Conservation (phyloP, 805 yeast genomes). For the Nematodospora valgi region DNA sequence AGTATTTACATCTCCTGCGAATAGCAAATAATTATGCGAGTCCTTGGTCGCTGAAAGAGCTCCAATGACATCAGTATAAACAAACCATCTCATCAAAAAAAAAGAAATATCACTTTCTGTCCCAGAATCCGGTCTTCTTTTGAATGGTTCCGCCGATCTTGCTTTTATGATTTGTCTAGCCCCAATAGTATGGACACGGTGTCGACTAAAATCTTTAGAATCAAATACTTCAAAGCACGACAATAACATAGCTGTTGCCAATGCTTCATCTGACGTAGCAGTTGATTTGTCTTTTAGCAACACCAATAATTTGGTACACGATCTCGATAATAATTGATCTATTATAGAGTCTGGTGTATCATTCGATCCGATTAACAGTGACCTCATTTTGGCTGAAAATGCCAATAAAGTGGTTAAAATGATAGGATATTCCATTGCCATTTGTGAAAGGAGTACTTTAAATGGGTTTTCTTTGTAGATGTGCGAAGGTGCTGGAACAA, state of each 20-base stretch:
- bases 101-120: slow-evolving; percentile 42
- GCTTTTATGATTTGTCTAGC: slow-evolving; percentile 63
- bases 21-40: slow-evolving; percentile 27
- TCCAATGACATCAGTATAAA: slow-evolving; percentile 63
- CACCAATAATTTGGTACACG: slow-evolving; percentile 54
- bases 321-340: slow-evolving; percentile 51
- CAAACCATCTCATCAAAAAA: slow-evolving; percentile 67
- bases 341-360: slow-evolving; percentile 40
- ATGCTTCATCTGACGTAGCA: slow-evolving; percentile 62
- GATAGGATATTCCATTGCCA: slow-evolving; percentile 61
- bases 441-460: slow-evolving; percentile 57
- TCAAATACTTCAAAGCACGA: slow-evolving; percentile 52
- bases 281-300: slow-evolving; percentile 48
- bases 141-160: slow-evolving; percentile 20
- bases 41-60: slow-evolving; percentile 52
- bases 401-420: slow-evolving; percentile 54
- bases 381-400: slow-evolving; percentile 32
- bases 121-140: slow-evolving; percentile 13
- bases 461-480: slow-evolving; percentile 64
- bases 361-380: slow-evolving; percentile 18
- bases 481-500: slow-evolving; percentile 64
- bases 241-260: slow-evolving; percentile 58
- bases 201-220: slow-evolving; percentile 45
- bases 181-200: slow-evolving; percentile 65
- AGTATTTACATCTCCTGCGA: slow-evolving; percentile 14